Conservation (phyloP, 2,329 filamentous ascomycete species). For the Aureobasidium sp. region DNA sequence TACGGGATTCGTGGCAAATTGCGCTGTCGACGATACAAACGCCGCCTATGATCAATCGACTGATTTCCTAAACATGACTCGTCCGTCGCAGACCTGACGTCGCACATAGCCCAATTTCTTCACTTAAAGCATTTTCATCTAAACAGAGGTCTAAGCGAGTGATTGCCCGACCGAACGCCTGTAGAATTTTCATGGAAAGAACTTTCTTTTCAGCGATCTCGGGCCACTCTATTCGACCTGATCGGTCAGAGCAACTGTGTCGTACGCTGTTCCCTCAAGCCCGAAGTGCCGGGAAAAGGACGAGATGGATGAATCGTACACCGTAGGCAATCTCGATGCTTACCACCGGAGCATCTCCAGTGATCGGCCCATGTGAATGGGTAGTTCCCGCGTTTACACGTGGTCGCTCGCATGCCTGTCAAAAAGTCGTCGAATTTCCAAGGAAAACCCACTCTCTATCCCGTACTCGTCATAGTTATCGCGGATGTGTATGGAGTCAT, state of each 20-base stretch:
- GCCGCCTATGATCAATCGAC: not conserved
- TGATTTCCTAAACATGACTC: not conserved
- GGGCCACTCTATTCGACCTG: not conserved
- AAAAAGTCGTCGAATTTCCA: not conserved
- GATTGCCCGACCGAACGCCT: constrained; percentile 2
- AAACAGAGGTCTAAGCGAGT: constrained; percentile 2
- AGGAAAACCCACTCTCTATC: not conserved
- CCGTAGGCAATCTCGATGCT: not conserved
- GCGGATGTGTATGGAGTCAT: not conserved
- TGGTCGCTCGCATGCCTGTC: not conserved
- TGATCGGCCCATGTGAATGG: not conserved
- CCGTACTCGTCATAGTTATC: constrained; percentile 1
- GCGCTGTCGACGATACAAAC: constrained; percentile 9
- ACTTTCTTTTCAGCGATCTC: not conserved
- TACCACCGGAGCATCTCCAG: not conserved
- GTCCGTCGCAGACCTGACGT: not conserved
- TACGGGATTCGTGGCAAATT: constrained; percentile 9
- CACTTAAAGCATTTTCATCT: constrained; percentile 10
- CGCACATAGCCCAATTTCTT: constrained; percentile 7
- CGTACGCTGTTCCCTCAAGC: not conserved
- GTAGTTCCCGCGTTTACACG: constrained; percentile 1
- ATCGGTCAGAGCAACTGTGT: not conserved
- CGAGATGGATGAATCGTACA: not conserved
- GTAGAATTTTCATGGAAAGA: constrained; percentile 8
- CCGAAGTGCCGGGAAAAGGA: not conserved